Percentiles rank a stretch among this genome's conserved stretches.
Evolutionary conservation across 768 basidiomycete genomes (phyloP).

Genomic region (Termitomyces heimii): DNA sequence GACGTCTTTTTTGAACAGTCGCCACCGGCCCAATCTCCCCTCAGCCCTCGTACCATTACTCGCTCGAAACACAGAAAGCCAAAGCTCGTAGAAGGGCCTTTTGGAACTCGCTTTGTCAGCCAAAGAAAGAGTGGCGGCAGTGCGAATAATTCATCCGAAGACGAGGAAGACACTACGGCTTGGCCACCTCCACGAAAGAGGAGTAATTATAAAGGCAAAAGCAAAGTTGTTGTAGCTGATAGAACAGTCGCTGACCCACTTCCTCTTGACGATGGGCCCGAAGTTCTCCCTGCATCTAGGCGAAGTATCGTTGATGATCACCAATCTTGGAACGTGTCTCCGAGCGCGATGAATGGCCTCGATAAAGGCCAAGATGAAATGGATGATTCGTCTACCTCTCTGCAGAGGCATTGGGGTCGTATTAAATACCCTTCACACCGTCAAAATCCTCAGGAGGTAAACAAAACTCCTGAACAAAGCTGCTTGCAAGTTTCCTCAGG

Average conservation of each 20-base stretch:
- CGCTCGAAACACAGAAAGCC: constrained; percentile 4
- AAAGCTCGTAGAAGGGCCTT: constrained; percentile 24
- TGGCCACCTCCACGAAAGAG: constrained; percentile 22
- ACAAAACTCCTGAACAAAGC: not conserved
- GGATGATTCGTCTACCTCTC: not conserved
- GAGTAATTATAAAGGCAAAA: constrained; percentile 2
- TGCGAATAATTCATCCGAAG: constrained; percentile 13
- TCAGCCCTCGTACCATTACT: not conserved
- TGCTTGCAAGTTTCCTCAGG: not conserved
- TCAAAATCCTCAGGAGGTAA: not conserved
- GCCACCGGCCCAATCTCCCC: constrained; percentile 3
- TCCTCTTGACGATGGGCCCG: not conserved
- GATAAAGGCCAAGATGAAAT: not conserved
- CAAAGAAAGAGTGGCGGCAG: constrained; percentile 1
- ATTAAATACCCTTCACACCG: not conserved
- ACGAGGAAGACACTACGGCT: not conserved
- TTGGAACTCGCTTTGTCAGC: constrained; percentile 19
- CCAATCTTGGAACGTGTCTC: not conserved
- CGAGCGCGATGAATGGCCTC: not conserved
- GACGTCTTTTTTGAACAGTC: constrained; percentile 11
- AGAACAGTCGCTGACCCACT: not conserved
- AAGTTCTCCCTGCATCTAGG: not conserved
- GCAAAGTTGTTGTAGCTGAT: not conserved
- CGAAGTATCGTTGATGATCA: not conserved
- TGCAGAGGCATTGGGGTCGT: not conserved